phyloP scores from a whole-genome alignment of 257 asterid genomes.

The Craterostigma plantagineum region DNA sequence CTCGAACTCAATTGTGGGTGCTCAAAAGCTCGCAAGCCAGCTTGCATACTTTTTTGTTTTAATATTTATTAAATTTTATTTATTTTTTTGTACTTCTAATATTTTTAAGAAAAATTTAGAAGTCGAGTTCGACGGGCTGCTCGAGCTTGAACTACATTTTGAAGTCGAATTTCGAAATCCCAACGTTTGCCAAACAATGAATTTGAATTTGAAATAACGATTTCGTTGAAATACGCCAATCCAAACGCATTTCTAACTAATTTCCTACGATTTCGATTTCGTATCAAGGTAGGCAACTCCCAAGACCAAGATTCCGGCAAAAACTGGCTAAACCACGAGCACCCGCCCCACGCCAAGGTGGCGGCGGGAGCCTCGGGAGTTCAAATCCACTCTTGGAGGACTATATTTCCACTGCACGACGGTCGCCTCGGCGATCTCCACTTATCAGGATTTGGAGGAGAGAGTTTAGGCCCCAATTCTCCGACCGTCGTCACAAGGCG shows the following conservation, averaged over 20 bases:
- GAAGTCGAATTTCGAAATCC: too few species aligned
- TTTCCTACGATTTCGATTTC: conserved; percentile 3
- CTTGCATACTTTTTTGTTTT: too few species aligned
- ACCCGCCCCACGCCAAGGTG: conserved; percentile 54
- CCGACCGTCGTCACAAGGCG: conserved; percentile 21
- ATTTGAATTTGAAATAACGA: too few species aligned
- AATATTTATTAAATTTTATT: too few species aligned
- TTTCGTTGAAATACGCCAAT: too few species aligned
- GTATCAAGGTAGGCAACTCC: conserved; percentile 20
- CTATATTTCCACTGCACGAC: conserved; percentile 51
- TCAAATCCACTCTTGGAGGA: conserved; percentile 47
- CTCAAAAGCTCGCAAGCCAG: too few species aligned
- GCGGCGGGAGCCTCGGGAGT: conserved; percentile 47
- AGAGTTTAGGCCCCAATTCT: conserved; percentile 32
- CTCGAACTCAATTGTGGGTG: too few species aligned
- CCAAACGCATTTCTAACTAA: neutral
- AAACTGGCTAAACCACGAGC: conserved; percentile 52
- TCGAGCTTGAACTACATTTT: too few species aligned
- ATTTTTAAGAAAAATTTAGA: too few species aligned
- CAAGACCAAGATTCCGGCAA: conserved; percentile 21
- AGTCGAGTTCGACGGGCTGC: too few species aligned
- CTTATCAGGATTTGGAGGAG: conserved; percentile 50
- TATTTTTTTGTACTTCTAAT: too few species aligned
- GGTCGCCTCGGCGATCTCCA: conserved; percentile 83
- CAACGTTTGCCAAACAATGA: too few species aligned